phyloP scores from a whole-genome alignment of 352 stramenopile species.

The Phytophthora pisi region DNA sequence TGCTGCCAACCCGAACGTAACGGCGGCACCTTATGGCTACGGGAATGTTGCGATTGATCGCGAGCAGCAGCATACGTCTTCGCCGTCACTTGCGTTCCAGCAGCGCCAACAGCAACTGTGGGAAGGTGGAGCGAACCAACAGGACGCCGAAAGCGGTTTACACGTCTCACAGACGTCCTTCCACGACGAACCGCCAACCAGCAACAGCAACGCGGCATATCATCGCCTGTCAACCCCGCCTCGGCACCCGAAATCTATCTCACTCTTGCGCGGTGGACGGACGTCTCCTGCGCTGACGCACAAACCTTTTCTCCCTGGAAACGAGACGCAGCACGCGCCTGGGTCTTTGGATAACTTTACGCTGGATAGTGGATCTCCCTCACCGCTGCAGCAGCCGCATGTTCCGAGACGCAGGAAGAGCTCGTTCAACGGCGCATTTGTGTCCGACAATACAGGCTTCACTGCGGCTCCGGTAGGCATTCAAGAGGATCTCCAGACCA shows the following conservation, averaged over 20 bases:
- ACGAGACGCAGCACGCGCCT: slow-evolving; percentile 38
- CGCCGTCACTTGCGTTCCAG: slow-evolving; percentile 38
- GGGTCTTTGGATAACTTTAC: slow-evolving; percentile 76
- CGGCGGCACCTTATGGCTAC: slow-evolving; percentile 74
- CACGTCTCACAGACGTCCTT: slow-evolving; percentile 33
- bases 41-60: slow-evolving; percentile 74
- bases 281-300: slow-evolving; percentile 38
- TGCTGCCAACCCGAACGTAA: slow-evolving; percentile 66
- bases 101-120: slow-evolving; percentile 42
- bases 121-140: slow-evolving; percentile 34
- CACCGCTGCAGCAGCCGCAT: slow-evolving; percentile 22
- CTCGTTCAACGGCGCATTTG: slow-evolving; percentile 53
- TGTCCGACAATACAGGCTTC: slow-evolving; percentile 46
- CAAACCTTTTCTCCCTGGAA: slow-evolving; percentile 21
- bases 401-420: slow-evolving; percentile 36
- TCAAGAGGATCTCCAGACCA: background rate
- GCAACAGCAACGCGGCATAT: slow-evolving; percentile 32
- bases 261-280: slow-evolving; percentile 47
- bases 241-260: slow-evolving; percentile 66
- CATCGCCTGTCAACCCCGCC: slow-evolving; percentile 71
- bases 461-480: slow-evolving; percentile 15
- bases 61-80: slow-evolving; percentile 33
- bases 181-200: slow-evolving; percentile 46
- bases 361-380: slow-evolving; percentile 38
- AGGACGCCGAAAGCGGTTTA: slow-evolving; percentile 37